Conservation (phyloP, 257 asterid genomes). For the Plectranthus barbatus region DNA sequence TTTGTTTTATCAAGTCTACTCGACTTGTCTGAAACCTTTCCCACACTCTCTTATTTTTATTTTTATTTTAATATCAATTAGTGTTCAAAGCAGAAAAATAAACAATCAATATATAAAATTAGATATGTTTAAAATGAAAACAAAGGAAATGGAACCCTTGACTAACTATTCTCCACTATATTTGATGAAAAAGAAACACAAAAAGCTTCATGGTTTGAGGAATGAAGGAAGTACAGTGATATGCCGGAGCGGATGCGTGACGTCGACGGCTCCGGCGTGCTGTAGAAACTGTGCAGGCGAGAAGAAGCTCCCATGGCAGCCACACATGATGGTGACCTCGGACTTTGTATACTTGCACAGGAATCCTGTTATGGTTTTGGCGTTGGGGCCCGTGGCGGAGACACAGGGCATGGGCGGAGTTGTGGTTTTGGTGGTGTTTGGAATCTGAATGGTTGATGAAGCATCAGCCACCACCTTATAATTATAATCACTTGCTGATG, state of each 20-base stretch:
- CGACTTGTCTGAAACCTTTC: too few species aligned
- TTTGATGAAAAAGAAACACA: background rate
- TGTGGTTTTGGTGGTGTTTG: background rate
- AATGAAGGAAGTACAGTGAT: conserved; percentile 34
- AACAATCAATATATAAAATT: too few species aligned
- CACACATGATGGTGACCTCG: conserved; percentile 50
- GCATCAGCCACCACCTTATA: too few species aligned
- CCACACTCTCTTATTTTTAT: too few species aligned
- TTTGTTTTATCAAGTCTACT: too few species aligned
- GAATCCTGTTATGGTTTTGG: conserved; percentile 47
- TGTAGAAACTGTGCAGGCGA: conserved; percentile 58
- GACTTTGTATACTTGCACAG: conserved; percentile 37
- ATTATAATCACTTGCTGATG: too few species aligned
- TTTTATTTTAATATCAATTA: too few species aligned
- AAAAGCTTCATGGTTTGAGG: background rate
- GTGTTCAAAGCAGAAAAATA: too few species aligned
- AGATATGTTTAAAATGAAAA: too few species aligned
- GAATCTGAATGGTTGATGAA: background rate
- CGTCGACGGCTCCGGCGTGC: conserved; percentile 56
- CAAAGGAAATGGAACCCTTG: too few species aligned
- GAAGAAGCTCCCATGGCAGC: conserved; percentile 53
- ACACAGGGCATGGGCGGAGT: conserved; percentile 36
- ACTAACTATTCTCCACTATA: too few species aligned
- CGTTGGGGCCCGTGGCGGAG: conserved; percentile 55
- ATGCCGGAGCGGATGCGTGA: conserved; percentile 46